These are phyloP conservation scores for Zychaea mexicana DNA, from an alignment of 371 early-diverging fungal genomes.

Conservation along the genomic window DNA sequence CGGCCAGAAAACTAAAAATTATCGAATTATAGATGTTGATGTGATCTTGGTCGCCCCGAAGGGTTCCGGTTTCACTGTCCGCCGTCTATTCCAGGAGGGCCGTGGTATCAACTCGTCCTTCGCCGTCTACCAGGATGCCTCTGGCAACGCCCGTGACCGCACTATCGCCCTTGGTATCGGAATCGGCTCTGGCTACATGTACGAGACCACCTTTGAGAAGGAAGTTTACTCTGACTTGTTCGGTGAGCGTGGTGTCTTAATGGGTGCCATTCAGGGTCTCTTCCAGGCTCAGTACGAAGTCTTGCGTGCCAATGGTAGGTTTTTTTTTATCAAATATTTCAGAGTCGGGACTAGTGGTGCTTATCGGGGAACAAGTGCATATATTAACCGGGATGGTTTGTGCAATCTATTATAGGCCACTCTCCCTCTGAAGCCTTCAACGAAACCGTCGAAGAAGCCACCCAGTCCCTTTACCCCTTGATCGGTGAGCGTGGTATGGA, in stretches of 20 bases:
- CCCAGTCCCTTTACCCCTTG: slow-evolving; percentile 96
- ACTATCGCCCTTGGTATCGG: slow-evolving; percentile 93
- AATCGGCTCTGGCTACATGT: slow-evolving; percentile 96
- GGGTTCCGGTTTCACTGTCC: slow-evolving; percentile 95
- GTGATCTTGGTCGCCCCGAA: slow-evolving; percentile 97
- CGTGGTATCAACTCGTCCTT: slow-evolving; percentile 98
- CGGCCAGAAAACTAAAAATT: background rate
- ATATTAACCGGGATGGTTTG: too few species aligned
- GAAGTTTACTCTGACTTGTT: slow-evolving; percentile 97
- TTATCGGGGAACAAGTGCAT: too few species aligned
- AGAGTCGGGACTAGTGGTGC: too few species aligned
- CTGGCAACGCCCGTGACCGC: slow-evolving; percentile 92
- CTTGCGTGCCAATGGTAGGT: slow-evolving; percentile 79
- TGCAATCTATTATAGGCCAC: too few species aligned
- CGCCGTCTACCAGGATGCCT: slow-evolving; percentile 93
- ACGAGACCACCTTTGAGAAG: slow-evolving; percentile 96
- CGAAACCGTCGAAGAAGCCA: slow-evolving; percentile 99
- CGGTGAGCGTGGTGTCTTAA: slow-evolving; percentile 97
- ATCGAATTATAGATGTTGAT: slow-evolving; percentile 72
- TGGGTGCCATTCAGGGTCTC: slow-evolving; percentile 98
- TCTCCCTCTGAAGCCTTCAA: slow-evolving; percentile 98
- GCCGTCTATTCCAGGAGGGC: slow-evolving; percentile 94
- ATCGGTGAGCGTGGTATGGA: slow-evolving; percentile 97
- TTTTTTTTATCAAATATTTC: too few species aligned
- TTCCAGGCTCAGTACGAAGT: slow-evolving; percentile 98